Conservation (phyloP, 192 early-diverging fungal species). For the Powellomyces hirtus region DNA sequence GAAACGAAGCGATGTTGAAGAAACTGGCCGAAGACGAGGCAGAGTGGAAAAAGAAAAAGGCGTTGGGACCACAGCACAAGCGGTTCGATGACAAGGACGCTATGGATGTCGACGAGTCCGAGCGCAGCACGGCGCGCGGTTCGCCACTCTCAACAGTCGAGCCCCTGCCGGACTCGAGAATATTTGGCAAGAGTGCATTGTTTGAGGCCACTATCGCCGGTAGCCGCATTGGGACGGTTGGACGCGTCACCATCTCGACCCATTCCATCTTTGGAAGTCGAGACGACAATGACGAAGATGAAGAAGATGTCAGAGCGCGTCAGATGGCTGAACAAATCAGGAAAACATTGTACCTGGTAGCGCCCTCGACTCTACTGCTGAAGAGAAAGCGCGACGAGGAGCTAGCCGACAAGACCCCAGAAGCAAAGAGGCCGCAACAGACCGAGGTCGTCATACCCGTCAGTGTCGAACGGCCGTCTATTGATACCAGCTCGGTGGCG, state of each 20-base stretch:
- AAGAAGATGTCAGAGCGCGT: neutral
- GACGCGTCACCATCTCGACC: constrained; percentile 5
- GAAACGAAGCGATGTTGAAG: constrained; percentile 17
- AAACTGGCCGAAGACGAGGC: constrained; percentile 23
- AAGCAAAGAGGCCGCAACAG: no score
- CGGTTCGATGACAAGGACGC: constrained; percentile 25
- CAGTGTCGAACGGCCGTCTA: no score
- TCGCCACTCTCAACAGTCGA: neutral
- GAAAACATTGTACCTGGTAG: constrained; percentile 17
- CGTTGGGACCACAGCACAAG: constrained; percentile 21
- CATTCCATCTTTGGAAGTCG: constrained; percentile 12
- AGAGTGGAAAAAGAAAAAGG: constrained; percentile 24
- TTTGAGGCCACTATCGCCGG: neutral
- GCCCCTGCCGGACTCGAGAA: neutral
- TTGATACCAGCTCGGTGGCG: neutral
- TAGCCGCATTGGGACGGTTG: neutral
- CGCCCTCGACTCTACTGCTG: neutral
- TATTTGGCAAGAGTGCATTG: constrained; percentile 19
- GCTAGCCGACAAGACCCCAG: no score
- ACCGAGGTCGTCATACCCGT: no score
- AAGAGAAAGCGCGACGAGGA: constrained; percentile 14
- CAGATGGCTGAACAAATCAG: constrained; percentile 21
- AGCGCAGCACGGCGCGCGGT: neutral
- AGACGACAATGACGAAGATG: constrained; percentile 2
- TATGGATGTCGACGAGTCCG: neutral